Evolutionary conservation across 768 basidiomycete species (phyloP).

Genomic region (Lentinula boryana): DNA sequence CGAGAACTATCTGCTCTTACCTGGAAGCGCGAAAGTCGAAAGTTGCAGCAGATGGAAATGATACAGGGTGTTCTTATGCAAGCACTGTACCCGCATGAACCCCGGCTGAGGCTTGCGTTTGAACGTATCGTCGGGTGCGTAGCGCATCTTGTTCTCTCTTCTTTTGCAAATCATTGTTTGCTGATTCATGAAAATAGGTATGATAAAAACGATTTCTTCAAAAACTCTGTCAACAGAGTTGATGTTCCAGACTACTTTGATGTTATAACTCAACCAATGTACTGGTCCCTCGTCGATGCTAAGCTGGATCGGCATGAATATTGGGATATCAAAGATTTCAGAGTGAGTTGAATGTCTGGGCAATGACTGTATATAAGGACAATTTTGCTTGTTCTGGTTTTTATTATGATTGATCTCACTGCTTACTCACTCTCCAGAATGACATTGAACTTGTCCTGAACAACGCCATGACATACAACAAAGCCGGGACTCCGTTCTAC

Average conservation of each 20-base stretch:
- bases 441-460: conserved; percentile 81
- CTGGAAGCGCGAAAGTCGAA: conserved; percentile 76
- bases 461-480: conserved; percentile 88
- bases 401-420: neutral
- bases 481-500: conserved; percentile 62
- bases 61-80: conserved; percentile 60
- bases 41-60: conserved; percentile 61
- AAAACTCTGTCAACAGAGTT: conserved; percentile 69
- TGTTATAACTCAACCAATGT: conserved; percentile 82
- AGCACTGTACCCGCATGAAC: conserved; percentile 64
- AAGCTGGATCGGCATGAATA: conserved; percentile 84
- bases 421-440: conserved; percentile 33
- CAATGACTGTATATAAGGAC: neutral
- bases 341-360: conserved; percentile 31
- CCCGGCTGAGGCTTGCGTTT: conserved; percentile 54
- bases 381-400: neutral
- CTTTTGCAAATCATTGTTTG: neutral
- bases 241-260: conserved; percentile 92
- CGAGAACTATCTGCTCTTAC: conserved; percentile 59
- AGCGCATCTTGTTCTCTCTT: neutral
- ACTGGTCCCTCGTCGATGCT: conserved; percentile 73
- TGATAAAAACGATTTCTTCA: conserved; percentile 74
- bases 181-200: neutral
- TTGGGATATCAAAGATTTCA: conserved; percentile 69
- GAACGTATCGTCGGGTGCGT: conserved; percentile 67